Evolutionary conservation across 1,284 basidiomycete genomes (phyloP), one percentile per base, ranked within the genome.

Genomic region (Cryptococcus depauperatus): DNA sequence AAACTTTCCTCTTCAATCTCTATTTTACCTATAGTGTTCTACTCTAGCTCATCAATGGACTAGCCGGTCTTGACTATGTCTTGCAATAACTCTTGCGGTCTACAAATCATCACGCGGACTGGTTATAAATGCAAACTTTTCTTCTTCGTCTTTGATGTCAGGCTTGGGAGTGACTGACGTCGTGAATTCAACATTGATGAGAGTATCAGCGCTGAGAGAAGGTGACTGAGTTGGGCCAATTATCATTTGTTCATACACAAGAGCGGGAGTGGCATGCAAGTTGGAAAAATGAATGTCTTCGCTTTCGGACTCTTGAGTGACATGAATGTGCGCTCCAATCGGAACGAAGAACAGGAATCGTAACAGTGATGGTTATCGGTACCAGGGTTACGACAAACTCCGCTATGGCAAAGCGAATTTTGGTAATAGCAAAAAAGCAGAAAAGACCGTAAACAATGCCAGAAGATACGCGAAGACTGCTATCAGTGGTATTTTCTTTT

Each of bases 381-480:
- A 54, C 57, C 4, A 54, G 48, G 14, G 68, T 52, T 0, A 65
- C 58, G 33, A 56, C 45, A 32, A 71, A 43, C 43, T 59, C 54
- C 21, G 68, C 68, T 7, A 48, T 35, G 11, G 56, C 53, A 14
- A 64, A 14, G 10, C 61, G 58, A 8, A 62, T 65, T 51, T 69
- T 69, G 50, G 47, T 22, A 1, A 63, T 29, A 5, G 57, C 52
- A 16, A 47, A 43, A 18, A 64, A 10, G 14, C 61, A 45, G 14
- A 63, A 64, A 30, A 64, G 28, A 14, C 29, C 38, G 50, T 66
- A 69, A 35, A 69, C 50, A 74, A 77, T 45, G 70, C 77, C 45
- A 66, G 72, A 55, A 14, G 77, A 79, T 47, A 85, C 75, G 73
- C 83, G 55, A 29, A 16, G 16, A n/a, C 6, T 35, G 10, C 14